Evolutionary conservation across 225 moss, liverwort and hornwort species (phyloP), one percentile per base, ranked within the genome.

Genomic region (Anthoceros angustus): DNA sequence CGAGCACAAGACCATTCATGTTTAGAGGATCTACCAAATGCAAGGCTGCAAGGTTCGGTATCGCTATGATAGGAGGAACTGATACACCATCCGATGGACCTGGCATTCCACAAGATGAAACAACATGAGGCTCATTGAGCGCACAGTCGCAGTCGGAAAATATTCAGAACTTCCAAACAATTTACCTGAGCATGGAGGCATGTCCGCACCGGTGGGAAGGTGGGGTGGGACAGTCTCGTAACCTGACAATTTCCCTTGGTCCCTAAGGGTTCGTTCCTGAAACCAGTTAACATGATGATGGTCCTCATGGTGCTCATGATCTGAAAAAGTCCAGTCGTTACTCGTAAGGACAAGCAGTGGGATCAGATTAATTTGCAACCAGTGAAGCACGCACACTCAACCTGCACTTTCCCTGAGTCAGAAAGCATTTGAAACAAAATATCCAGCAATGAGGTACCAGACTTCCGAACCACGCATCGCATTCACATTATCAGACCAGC

Each of bases 271-370:
- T 25, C 80, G 71, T 63, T 84, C 87, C 67, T 84, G 84, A 66
- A 81, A 78, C 86, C 86, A 86, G 43, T 78, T 92, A 0, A 81
- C 80, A 67, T 84, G 84, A 67, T 88, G 83, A 76, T 88, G 92
- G 8, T 87, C 86, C 61, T 92, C 92, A 72, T 92, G 86, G 11
- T 77, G 76, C 66, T 87, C 82, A 64, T 88, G 80, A 68, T 77
- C 80, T 77, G 80, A 4, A 9, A 20, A 55, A 55, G 45, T 46
- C 11, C 45, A 55, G 14, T 5, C 7, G 14, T 7, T 18, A 20
- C 1, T 18, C 55, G 14, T 18, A 5, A 18, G 32, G 4, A 32
- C 32, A 32, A 32, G 32, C 32, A 4, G 4, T 1, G 32, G 32
- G 32, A 32, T 4, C 32, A 32, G 32, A 32, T 32, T 1, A 32